These are phyloP conservation scores for Macrolepiota albuminosa DNA, from an alignment of 768 basidiomycete species.

Conservation along the genomic window DNA sequence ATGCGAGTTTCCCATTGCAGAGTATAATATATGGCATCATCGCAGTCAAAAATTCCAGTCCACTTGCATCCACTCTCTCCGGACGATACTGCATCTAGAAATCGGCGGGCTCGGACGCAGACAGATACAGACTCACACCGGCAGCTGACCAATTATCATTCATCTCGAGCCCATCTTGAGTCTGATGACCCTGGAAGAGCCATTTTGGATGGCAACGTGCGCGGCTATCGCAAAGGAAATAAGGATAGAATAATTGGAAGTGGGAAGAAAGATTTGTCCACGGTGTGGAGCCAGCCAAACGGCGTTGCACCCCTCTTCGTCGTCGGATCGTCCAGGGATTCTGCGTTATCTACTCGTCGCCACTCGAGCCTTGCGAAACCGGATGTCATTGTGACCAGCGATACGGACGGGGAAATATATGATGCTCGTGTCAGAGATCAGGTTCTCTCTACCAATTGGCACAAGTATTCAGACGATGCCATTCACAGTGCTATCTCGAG, in stretches of 20 bases:
- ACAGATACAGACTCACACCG: slow-evolving; percentile 23
- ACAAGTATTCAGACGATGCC: slow-evolving; percentile 70
- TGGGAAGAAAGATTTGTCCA: slow-evolving; percentile 24
- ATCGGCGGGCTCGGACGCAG: slow-evolving; percentile 42
- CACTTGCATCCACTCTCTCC: slow-evolving; percentile 69
- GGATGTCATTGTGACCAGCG: slow-evolving; percentile 29
- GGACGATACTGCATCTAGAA: slow-evolving; percentile 43
- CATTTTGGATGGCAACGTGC: slow-evolving; percentile 49
- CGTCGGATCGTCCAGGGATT: slow-evolving; percentile 34
- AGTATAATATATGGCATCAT: slow-evolving; percentile 28
- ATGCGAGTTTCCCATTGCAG: slow-evolving; percentile 1
- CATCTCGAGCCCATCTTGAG: slow-evolving; percentile 59
- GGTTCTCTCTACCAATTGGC: slow-evolving; percentile 70
- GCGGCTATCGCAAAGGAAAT: slow-evolving; percentile 46
- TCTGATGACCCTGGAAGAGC: slow-evolving; percentile 27
- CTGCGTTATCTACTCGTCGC: slow-evolving; percentile 10
- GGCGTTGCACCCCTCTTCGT: slow-evolving; percentile 34
- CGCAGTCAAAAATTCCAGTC: slow-evolving; percentile 49
- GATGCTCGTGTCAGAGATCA: slow-evolving; percentile 31
- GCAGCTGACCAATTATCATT: slow-evolving; percentile 51
- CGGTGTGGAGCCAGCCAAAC: slow-evolving; percentile 33
- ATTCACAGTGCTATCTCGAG: slow-evolving; percentile 60
- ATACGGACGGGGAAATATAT: slow-evolving; percentile 30
- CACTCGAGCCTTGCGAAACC: slow-evolving; percentile 19
- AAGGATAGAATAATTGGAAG: slow-evolving; percentile 21